phyloP scores from a whole-genome alignment of 345 rosid genomes.

The Eucalyptus cloeziana region DNA sequence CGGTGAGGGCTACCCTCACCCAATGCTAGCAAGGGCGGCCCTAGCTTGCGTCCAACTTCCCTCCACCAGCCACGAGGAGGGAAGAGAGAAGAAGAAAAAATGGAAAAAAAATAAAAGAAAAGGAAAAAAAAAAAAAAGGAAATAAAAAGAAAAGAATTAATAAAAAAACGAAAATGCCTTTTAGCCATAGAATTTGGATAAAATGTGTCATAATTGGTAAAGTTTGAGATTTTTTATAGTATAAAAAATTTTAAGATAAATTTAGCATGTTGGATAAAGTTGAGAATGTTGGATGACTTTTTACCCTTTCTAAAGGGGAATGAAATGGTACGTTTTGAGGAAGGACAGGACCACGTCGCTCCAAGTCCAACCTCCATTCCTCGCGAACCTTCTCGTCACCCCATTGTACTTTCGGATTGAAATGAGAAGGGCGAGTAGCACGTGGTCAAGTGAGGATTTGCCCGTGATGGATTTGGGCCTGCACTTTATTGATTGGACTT shows the following conservation, averaged over 20 bases:
- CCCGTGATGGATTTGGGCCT: not conserved
- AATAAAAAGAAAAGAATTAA: no score
- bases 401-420: not conserved
- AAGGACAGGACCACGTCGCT: not conserved
- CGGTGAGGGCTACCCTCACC: fast-evolving
- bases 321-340: not conserved
- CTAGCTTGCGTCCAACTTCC: fast-evolving
- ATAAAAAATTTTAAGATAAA: no score
- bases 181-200: no score
- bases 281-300: no score
- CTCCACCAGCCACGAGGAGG: no score
- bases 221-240: no score
- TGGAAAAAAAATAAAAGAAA: no score
- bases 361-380: not conserved
- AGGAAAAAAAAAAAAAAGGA: no score
- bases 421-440: not conserved
- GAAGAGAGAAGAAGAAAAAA: no score
- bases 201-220: no score
- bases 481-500: not conserved
- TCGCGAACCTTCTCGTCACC: not conserved
- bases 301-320: not conserved
- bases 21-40: fast-evolving
- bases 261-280: no score
- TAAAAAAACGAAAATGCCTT: fast-evolving
- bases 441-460: not conserved